Conservation (phyloP, 1,284 basidiomycete genomes). For the Ganoderma leucocontextum region DNA sequence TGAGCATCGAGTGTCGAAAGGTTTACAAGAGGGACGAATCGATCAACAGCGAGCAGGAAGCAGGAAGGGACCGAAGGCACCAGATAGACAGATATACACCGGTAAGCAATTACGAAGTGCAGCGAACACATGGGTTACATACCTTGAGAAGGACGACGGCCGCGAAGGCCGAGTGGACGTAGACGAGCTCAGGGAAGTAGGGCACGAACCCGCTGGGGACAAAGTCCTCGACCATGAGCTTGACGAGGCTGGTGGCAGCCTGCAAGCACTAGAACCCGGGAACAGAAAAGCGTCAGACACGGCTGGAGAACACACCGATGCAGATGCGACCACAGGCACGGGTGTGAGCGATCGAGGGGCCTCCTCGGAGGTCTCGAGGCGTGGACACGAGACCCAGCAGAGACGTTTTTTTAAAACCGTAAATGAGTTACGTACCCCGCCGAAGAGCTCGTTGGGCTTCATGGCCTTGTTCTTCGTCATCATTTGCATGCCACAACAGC, state of each 20-base stretch:
- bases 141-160: slow-evolving; percentile 48
- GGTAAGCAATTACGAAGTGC: neutral
- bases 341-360: neutral
- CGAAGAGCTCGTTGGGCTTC: slow-evolving; percentile 33
- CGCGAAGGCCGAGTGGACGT: slow-evolving; percentile 51
- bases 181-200: slow-evolving; percentile 52
- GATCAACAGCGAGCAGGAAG: neutral
- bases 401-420: neutral
- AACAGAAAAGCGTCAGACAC: slow-evolving; percentile 21
- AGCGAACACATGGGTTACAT: slow-evolving; percentile 4
- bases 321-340: neutral
- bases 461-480: slow-evolving; percentile 32
- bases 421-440: slow-evolving; percentile 24
- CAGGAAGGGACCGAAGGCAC: neutral
- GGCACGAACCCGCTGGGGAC: slow-evolving; percentile 44
- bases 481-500: slow-evolving; percentile 44
- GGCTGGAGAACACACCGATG: slow-evolving; percentile 24
- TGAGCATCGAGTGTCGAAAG: neutral
- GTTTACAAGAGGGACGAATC: neutral
- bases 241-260: slow-evolving; percentile 42
- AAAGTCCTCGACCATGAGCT: slow-evolving; percentile 41
- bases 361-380: slow-evolving; percentile 6
- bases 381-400: neutral
- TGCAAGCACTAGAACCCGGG: slow-evolving; percentile 40
- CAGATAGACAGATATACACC: neutral